Base-by-base conservation (phyloP, 495 filamentous ascomycete genomes). In the Glarea lozoyensis region DNA sequence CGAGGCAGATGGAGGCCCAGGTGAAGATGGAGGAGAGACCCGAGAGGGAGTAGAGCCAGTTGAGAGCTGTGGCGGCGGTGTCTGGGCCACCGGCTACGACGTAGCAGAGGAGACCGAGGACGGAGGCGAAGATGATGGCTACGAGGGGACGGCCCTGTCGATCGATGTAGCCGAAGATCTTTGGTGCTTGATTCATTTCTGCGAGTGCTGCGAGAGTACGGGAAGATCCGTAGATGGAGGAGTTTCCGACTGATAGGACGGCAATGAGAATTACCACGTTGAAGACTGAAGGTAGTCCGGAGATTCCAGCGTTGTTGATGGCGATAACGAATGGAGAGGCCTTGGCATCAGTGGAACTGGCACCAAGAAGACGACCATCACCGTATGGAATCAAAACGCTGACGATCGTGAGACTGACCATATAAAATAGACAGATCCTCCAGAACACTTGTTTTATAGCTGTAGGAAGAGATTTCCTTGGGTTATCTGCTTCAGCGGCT, bases 371-470 rank as follows among this genome's bases (percentile, higher is more conserved):
- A 10, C 65, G 61, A 0, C 52, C 24, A 42, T 90, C 72, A 50
- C 68, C 65, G 42, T 67, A 67, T 12, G 62, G 62, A 6, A 70
- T 65, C 38, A 83, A 59, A 32, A 83, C 59, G 23, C 77, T 76
- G 21, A 82, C 59, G 37, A 82, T 60, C 54, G 78, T 69, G 3
- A 90, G 68, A 7, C 81, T 77, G 42, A 87, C 79, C 18, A 90
- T 65, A 61, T 92, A 92, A 63, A 92, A 90, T 48, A 93, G 72
- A 20, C 78, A 77, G 59, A 94, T 94, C 57, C 88, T 82, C 88
- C 88, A 94, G 62, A 94, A 94, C 24, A 94, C 88, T 62, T 94
- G 88, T 59, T 92, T 93, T 54, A 89, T 79, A 36, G 88, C 88
- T 0, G 81, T 83, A 0, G 88, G 88, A 4, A 94, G 75, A 15